Base-by-base conservation (phyloP, 78 protist genomes). In the Dictyostelium intermedium region DNA sequence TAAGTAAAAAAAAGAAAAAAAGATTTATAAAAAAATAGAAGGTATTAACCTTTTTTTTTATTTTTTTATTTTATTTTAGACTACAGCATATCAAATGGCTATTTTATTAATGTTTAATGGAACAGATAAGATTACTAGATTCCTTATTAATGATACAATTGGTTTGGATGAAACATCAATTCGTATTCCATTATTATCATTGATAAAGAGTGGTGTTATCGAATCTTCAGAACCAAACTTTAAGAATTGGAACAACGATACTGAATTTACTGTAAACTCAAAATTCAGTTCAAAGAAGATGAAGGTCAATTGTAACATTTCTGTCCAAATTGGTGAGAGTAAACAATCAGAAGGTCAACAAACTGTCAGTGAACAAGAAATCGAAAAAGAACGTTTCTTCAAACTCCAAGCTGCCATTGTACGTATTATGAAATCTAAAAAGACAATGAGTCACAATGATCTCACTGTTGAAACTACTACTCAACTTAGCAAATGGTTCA, bases 41-140 rank as follows among this genome's bases (percentile, higher is more conserved):
- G n/a, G n/a, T 27, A 82, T 23, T 82, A 56, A 39, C 43, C 4
- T 39, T 39, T 4, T 20, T 56, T 56, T 56, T 39, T 60, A 3
- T 82, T 16, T 82, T 34, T 35, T 2, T 35, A 27, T 60, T 30
- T 20, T 34, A 53, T 56, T 37, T 3, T 92, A 60, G 82, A 91
- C 84, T 39, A 93, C 96, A 53, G 92, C 98, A 16, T 95, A 97
- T 63, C 98, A 95, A 89, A 98, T 98, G 98, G 87, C 95, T 39
- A 39, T 97, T 30, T 84, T 98, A 60, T 82, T 98, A 50, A 79
- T 96, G 82, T 96, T 98, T 91, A 97, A 97, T 80, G 37, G 76
- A 35, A 20, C 60, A 34, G 87, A 84, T 7, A 76, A 73, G 63
- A 30, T 60, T 30, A 79, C 84, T 13, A 63, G 95, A 72, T 66